phyloP scores from a whole-genome alignment of 108 stramenopile species.

The Schizochytrium sp. region DNA sequence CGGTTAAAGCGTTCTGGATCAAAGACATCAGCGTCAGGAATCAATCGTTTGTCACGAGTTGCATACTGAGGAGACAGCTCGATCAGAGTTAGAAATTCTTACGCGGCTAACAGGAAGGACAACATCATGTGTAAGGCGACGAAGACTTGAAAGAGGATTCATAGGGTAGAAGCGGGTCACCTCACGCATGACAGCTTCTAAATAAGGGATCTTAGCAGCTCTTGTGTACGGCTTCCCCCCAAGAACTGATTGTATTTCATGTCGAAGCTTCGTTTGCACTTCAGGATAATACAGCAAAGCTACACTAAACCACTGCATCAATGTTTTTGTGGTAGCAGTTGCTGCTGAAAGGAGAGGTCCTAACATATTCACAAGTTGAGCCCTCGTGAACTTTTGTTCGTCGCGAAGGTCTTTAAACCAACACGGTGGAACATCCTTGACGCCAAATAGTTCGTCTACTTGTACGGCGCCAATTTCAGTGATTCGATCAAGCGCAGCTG shows the following conservation, averaged over 20 bases:
- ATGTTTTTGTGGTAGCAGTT: neutral
- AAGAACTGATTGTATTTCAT: neutral
- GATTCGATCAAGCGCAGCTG: neutral
- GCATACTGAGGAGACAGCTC: neutral
- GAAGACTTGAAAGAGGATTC: neutral
- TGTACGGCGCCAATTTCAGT: neutral
- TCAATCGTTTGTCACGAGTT: neutral
- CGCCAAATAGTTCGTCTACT: neutral
- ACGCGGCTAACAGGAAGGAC: neutral
- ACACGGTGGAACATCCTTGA: neutral
- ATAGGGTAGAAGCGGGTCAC: neutral
- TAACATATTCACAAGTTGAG: neutral
- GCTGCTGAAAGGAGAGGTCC: neutral
- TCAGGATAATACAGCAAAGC: neutral
- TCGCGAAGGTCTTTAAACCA: conserved; percentile 18
- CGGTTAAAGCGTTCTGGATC: neutral
- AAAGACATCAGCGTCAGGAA: conserved; percentile 2
- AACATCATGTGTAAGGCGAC: neutral
- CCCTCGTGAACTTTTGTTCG: neutral
- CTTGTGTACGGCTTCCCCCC: neutral
- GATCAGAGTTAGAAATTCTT: neutral
- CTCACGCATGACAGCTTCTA: neutral
- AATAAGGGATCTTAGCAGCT: neutral
- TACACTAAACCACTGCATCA: neutral
- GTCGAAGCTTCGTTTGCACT: neutral